Conservation (phyloP, 768 basidiomycete species). For the Suillus ampliporus region DNA sequence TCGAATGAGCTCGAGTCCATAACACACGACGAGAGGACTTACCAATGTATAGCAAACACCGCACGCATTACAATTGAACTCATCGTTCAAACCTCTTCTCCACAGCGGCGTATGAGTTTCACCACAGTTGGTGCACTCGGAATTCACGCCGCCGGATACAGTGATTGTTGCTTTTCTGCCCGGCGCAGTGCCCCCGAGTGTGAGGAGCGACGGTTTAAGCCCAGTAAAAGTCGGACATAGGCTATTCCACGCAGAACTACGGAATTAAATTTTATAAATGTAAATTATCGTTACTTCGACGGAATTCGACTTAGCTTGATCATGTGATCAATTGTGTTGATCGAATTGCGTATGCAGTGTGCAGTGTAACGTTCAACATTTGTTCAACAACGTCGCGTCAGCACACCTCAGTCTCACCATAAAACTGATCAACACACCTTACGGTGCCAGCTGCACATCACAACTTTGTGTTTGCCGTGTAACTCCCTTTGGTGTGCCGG, state of each 20-base stretch:
- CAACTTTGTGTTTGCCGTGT: too few relatives aligned
- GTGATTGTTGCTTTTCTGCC: slow-evolving; percentile 21
- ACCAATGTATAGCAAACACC: slow-evolving; percentile 88
- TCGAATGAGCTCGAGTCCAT: slow-evolving; percentile 9
- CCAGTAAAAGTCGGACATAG: slow-evolving; percentile 53
- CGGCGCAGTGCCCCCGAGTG: slow-evolving; percentile 27
- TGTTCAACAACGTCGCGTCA: too few relatives aligned
- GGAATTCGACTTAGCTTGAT: not conserved
- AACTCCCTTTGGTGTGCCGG: too few relatives aligned
- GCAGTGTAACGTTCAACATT: too few relatives aligned
- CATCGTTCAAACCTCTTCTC: slow-evolving; percentile 86
- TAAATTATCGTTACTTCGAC: not conserved
- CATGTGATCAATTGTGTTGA: too few relatives aligned
- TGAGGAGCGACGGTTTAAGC: slow-evolving; percentile 50
- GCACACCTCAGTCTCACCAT: too few relatives aligned
- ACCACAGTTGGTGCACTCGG: slow-evolving; percentile 88
- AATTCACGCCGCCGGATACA: slow-evolving; percentile 67
- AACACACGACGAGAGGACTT: slow-evolving; percentile 31
- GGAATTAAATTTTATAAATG: not conserved
- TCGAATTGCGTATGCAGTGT: too few relatives aligned
- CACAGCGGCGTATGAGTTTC: slow-evolving; percentile 90
- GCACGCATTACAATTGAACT: slow-evolving; percentile 89
- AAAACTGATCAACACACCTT: too few relatives aligned
- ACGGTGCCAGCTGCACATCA: too few relatives aligned
- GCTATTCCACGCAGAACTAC: not conserved